Base-by-base conservation (phyloP, 805 yeast species). In the Candida dajiaensis region DNA sequence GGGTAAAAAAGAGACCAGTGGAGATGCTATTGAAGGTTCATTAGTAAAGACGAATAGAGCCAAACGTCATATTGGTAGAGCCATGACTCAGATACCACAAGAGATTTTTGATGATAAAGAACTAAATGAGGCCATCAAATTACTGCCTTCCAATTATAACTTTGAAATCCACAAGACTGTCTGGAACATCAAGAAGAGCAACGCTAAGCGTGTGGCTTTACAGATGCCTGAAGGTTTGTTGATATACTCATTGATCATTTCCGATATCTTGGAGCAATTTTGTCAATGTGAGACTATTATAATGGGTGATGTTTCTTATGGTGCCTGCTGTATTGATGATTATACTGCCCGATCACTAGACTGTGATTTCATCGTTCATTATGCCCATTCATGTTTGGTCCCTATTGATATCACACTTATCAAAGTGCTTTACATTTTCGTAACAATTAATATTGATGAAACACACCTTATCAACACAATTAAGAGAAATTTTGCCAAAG, bases 251-350 rank as follows among this genome's bases (percentile, higher is more conserved):
- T 73, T 95, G 50, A 77, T 94, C 35, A 79, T 94, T n/a, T 77
- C 96, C 4, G 99, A 94, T 66, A 92, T 94, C 21, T 63, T 94
- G 31, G 96, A 89, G 59, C 96, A 90, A 64, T 92, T 94, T 56
- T 90, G 97, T 63, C 66, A 70, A 3, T 89, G 85, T 44, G 96
- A 90, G 59, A 86, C 90, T 0, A 72, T 94, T 1, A 94, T 92
- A 3, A 94, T 94, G 99, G 99, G 99, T 2, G 99, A 94, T 64
- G 99, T 94, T 0, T 88, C 97, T 0, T 94, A 94, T 60, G 99
- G 99, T 38, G 99, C 99, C 0, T 94, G 99, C 63, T 94, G 99
- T 67, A 89, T 94, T 40, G 99, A 94, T 63, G 99, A 94, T 61
- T 94, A 74, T 62, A 90, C 99, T 0, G 99, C 99, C 2, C 73